Conservation (phyloP, 768 basidiomycete genomes). For the Astraeus odoratus region DNA sequence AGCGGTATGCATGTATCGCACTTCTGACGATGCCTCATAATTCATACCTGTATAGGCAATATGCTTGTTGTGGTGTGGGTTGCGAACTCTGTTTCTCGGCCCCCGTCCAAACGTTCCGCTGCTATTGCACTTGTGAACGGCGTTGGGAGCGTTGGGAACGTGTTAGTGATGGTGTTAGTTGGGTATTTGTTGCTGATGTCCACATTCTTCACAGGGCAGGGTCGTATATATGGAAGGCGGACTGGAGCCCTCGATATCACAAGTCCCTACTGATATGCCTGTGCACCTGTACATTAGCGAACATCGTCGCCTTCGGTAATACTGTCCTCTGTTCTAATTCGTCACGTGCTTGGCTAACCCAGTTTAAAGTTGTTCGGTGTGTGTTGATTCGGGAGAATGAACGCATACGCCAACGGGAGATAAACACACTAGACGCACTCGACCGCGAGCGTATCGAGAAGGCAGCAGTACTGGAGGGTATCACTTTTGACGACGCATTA, state of each 20-base stretch:
- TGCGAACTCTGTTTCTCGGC: constrained; percentile 51
- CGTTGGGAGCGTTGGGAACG: constrained; percentile 47
- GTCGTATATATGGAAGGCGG: constrained; percentile 54
- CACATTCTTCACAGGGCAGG: constrained; percentile 38
- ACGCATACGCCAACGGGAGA: constrained; percentile 43
- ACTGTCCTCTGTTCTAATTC: background rate
- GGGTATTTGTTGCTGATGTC: background rate
- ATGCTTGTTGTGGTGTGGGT: constrained; percentile 52
- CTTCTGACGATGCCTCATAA: background rate
- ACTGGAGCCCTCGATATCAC: constrained; percentile 57
- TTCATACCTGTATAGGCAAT: constrained; percentile 15
- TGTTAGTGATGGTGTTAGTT: constrained; percentile 32
- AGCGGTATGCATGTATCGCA: constrained; percentile 23
- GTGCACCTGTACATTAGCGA: constrained; percentile 27
- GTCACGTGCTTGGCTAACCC: background rate
- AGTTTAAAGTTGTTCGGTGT: constrained; percentile 31
- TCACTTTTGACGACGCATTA: constrained; percentile 54
- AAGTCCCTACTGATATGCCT: constrained; percentile 52
- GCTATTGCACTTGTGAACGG: constrained; percentile 61
- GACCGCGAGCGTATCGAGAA: constrained; percentile 46
- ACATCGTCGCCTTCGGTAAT: constrained; percentile 31
- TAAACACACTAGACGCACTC: constrained; percentile 36
- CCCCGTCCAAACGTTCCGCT: constrained; percentile 47
- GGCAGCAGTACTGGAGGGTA: constrained; percentile 51
- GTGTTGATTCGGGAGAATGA: constrained; percentile 44